Conservation (phyloP, 805 yeast genomes). For the Zygoascus bituminiphila region DNA sequence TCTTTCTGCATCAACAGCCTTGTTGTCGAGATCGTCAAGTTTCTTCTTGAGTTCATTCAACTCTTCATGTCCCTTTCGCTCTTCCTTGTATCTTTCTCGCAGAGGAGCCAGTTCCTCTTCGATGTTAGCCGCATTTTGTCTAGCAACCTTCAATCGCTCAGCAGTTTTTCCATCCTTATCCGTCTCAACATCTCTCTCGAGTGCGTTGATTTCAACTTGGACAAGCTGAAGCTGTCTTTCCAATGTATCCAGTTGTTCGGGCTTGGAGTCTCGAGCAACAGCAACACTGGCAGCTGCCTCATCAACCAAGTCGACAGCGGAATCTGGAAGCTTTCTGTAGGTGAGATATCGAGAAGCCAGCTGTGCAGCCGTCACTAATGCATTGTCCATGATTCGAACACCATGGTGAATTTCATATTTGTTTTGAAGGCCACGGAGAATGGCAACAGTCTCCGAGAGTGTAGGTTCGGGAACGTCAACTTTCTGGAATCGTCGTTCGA, state of each 20-base stretch:
- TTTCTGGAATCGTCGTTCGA: conserved; percentile 96
- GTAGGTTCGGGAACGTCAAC: conserved; percentile 95
- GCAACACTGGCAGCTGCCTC: conserved; percentile 97
- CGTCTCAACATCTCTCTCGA: conserved; percentile 91
- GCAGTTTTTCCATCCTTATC: conserved; percentile 62
- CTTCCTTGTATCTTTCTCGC: conserved; percentile 76
- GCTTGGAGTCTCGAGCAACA: conserved; percentile 95
- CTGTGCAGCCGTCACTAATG: conserved; percentile 89
- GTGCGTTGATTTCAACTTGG: conserved; percentile 93
- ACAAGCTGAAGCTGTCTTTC: conserved; percentile 88
- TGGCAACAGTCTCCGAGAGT: conserved; percentile 86
- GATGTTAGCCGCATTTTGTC: conserved; percentile 68
- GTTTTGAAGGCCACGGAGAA: conserved; percentile 90
- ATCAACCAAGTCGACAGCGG: conserved; percentile 93
- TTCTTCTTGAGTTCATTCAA: conserved; percentile 82
- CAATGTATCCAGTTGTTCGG: conserved; percentile 88
- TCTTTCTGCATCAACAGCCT: conserved; percentile 95
- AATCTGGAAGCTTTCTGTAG: conserved; percentile 91
- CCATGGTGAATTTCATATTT: conserved; percentile 97
- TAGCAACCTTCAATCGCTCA: conserved; percentile 76
- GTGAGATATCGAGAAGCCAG: conserved; percentile 90
- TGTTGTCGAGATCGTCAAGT: conserved; percentile 84
- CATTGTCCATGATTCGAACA: conserved; percentile 89
- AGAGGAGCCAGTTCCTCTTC: conserved; percentile 82
- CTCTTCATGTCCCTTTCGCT: conserved; percentile 85